These are phyloP conservation scores for Candolleomyces aberdarensis DNA, from an alignment of 768 basidiomycete genomes.

Conservation along the genomic window DNA sequence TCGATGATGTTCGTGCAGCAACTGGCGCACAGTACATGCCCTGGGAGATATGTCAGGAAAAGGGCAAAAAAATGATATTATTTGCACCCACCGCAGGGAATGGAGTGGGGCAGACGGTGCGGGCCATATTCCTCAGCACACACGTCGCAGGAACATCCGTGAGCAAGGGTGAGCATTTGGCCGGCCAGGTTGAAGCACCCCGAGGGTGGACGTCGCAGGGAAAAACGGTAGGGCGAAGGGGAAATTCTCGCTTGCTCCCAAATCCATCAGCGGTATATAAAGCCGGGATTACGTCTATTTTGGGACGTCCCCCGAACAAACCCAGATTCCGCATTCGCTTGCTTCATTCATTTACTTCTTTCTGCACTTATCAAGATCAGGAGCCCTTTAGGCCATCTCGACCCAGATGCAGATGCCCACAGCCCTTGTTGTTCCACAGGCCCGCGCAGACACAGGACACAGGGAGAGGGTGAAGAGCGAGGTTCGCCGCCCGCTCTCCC, in stretches of 20 bases:
- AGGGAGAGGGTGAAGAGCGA: not conserved
- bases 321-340: slow-evolving; percentile 6
- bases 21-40: slow-evolving; percentile 74
- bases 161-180: slow-evolving; percentile 77
- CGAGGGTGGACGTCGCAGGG: slow-evolving; percentile 36
- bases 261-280: slow-evolving; percentile 46
- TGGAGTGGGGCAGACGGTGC: slow-evolving; percentile 72
- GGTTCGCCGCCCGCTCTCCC: not conserved
- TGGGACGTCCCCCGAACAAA: slow-evolving; percentile 7
- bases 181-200: slow-evolving; percentile 41
- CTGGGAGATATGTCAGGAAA: slow-evolving; percentile 33
- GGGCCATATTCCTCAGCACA: slow-evolving; percentile 84
- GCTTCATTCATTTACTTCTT: slow-evolving; percentile 8
- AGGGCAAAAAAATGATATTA: slow-evolving; percentile 18
- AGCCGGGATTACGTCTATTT: slow-evolving; percentile 28
- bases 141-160: slow-evolving; percentile 85
- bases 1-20: slow-evolving; percentile 81
- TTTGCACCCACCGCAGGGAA: slow-evolving; percentile 66
- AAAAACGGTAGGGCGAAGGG: slow-evolving; percentile 42
- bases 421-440: not conserved
- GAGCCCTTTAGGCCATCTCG: not conserved
- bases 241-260: slow-evolving; percentile 37
- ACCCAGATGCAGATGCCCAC: not conserved
- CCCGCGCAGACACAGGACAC: no score
- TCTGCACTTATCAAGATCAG: slow-evolving; percentile 6